These are phyloP conservation scores for Agaricus blazei DNA, from an alignment of 768 basidiomycete genomes.

Conservation along the genomic window DNA sequence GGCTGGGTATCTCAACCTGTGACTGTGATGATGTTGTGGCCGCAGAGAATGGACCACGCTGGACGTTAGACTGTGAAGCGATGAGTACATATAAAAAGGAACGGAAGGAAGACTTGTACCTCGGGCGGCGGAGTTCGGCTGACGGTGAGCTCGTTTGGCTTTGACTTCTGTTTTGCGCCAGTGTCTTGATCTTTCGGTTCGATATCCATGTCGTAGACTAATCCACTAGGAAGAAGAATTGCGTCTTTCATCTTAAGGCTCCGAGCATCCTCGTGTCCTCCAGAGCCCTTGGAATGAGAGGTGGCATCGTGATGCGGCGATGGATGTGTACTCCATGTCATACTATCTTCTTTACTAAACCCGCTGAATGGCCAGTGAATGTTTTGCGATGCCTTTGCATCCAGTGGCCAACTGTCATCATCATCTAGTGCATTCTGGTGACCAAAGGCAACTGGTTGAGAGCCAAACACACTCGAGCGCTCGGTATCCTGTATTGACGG, in stretches of 20 bases:
- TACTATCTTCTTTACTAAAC: conserved; percentile 55
- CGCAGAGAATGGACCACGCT: conserved; percentile 51
- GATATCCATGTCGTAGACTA: conserved; percentile 35
- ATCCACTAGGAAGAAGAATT: conserved; percentile 21
- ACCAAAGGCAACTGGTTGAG: conserved; percentile 23
- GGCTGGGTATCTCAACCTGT: conserved; percentile 60
- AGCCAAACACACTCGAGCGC: conserved; percentile 31
- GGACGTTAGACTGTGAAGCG: conserved; percentile 27
- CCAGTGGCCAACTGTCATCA: conserved; percentile 74
- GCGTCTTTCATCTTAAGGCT: background rate
- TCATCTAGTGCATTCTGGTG: conserved; percentile 37
- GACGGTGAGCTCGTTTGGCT: conserved; percentile 38
- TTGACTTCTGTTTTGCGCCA: conserved; percentile 28
- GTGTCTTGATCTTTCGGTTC: conserved; percentile 25
- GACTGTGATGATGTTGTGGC: conserved; percentile 45
- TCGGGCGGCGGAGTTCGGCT: conserved; percentile 34
- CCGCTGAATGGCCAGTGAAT: conserved; percentile 61
- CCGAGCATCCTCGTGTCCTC: conserved; percentile 6
- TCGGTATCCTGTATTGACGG: conserved; percentile 58
- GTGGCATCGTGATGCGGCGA: conserved; percentile 53
- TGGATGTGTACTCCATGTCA: conserved; percentile 71
- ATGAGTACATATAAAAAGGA: conserved; percentile 11
- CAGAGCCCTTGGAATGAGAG: conserved; percentile 15
- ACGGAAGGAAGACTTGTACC: conserved; percentile 28
- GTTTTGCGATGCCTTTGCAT: conserved; percentile 53